A percentile compares a stretch with the other conserved stretches of the same genome.
phyloP scores from a whole-genome alignment of 805 yeast species.

The Candida multigemmis region DNA sequence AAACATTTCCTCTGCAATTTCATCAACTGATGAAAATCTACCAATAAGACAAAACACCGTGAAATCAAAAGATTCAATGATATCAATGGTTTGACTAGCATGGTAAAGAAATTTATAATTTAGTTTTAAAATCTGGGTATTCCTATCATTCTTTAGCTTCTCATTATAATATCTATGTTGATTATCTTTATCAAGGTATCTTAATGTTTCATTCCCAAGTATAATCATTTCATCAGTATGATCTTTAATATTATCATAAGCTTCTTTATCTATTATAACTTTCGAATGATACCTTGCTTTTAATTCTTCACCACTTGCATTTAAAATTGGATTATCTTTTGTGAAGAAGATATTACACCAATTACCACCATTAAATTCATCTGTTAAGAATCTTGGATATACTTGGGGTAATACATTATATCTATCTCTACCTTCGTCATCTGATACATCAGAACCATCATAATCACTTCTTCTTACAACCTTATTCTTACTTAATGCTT shows the following conservation, averaged over 20 bases:
- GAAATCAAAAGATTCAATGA: slow-evolving; percentile 54
- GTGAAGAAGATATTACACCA: slow-evolving; percentile 64
- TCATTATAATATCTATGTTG: slow-evolving; percentile 30
- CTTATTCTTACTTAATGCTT: slow-evolving; percentile 24
- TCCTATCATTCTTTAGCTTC: slow-evolving; percentile 29
- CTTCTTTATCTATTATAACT: slow-evolving; percentile 41
- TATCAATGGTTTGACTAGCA: slow-evolving; percentile 40
- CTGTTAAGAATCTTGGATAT: slow-evolving; percentile 59
- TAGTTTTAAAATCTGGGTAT: slow-evolving; percentile 43
- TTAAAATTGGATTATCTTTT: slow-evolving; percentile 23
- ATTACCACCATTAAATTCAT: slow-evolving; percentile 69
- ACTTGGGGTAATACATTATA: slow-evolving; percentile 47
- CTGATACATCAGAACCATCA: slow-evolving; percentile 28
- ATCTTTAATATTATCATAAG: slow-evolving; percentile 26
- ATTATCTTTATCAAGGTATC: slow-evolving; percentile 24
- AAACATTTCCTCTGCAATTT: slow-evolving; percentile 1
- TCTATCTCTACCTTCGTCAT: slow-evolving; percentile 24
- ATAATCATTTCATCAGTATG: slow-evolving; percentile 27
- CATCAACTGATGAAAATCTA: slow-evolving; percentile 13
- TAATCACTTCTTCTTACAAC: slow-evolving; percentile 22
- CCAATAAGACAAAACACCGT: slow-evolving; percentile 40
- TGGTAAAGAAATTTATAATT: slow-evolving; percentile 45
- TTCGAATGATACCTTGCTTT: slow-evolving; percentile 34
- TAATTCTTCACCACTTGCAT: slow-evolving; percentile 34
- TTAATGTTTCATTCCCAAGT: slow-evolving; percentile 33